Base-by-base conservation (phyloP, 169 alveolate species). In the Eimeria sp. region DNA sequence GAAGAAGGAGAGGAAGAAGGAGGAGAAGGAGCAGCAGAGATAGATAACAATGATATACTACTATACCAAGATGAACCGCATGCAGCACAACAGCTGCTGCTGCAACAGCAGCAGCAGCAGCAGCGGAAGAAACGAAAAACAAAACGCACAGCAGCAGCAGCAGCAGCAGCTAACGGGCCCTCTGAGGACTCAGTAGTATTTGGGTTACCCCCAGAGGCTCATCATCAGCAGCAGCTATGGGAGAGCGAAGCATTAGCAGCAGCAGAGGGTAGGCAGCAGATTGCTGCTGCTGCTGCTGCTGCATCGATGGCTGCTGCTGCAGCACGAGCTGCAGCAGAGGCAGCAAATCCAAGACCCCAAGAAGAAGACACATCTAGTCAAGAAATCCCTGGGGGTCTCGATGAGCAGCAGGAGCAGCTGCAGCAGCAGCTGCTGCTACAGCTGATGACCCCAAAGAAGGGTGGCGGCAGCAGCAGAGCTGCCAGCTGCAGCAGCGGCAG, bases 371-470 rank as follows among this genome's bases (percentile, higher is more conserved):
- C 18, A 13, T 61, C n/a, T 14, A 18, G 70, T 61, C n/a, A 61
- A 18, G 70, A 61, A 4, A 61, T 25, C 2, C 70, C 70, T 18
- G 7, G 5, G n/a, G n/a, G 27, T 25, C 70, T 20, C 5, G 70
- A 82, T 43, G 73, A 82, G 72, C 58, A 49, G 90, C 73, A 25
- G 73, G 73, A n/a, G 90, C 88, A 43, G 88, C 88, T 7, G 65
- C 88, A 25, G 88, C 88, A 43, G 88, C 88, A 7, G 88, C 88
- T 14, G 0, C 88, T 78, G 88, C 83, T 72, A n/a, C 70, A 61
- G 70, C 70, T 14, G 20, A 14, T 61, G 70, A 61, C 70, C 20
- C 27, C 70, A 61, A 61, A 18, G 70, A 18, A 20, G n/a, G 70
- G 63, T 11, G 63, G 70, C 82, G 30, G 82, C 82, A 72, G 82